Percentiles rank a stretch among this genome's conserved stretches.
Conservation (phyloP, 1,139 yeast species). For the Chernovozyma sophiae-reginae region DNA sequence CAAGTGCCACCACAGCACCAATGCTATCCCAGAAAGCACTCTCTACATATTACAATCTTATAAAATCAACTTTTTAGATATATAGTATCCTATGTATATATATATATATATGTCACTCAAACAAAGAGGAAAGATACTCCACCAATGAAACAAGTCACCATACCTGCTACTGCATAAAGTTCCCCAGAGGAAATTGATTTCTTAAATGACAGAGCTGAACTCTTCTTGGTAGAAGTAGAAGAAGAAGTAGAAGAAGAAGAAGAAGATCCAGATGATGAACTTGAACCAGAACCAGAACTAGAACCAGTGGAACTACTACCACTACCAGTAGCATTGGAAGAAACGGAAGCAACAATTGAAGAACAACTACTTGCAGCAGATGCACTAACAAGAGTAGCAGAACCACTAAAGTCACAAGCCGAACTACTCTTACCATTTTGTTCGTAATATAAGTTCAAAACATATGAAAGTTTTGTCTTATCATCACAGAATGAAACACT, state of each 20-base stretch:
- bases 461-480: slow-evolving; percentile 38
- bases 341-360: slow-evolving; percentile 19
- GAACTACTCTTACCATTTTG: slow-evolving; percentile 21
- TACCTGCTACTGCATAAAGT: slow-evolving; percentile 27
- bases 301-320: slow-evolving; percentile 21
- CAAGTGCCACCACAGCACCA: no score
- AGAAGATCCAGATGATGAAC: slow-evolving; percentile 24
- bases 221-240: slow-evolving; percentile 17
- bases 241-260: slow-evolving; percentile 20
- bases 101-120: no score
- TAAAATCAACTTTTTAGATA: no score
- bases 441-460: slow-evolving; percentile 38
- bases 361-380: slow-evolving; percentile 30
- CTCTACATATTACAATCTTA: no score
- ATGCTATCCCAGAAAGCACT: no score
- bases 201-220: slow-evolving; percentile 18
- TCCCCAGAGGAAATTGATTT: slow-evolving; percentile 27
- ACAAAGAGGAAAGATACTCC: slow-evolving; percentile 34
- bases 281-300: slow-evolving; percentile 28
- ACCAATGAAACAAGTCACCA: slow-evolving; percentile 35
- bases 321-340: slow-evolving; percentile 15
- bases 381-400: slow-evolving; percentile 30
- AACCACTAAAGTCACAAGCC: slow-evolving; percentile 42
- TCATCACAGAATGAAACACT: slow-evolving; percentile 36
- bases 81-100: not conserved